phyloP scores from a whole-genome alignment of 2,329 filamentous ascomycete species.

The Alternaria gansuensis region DNA sequence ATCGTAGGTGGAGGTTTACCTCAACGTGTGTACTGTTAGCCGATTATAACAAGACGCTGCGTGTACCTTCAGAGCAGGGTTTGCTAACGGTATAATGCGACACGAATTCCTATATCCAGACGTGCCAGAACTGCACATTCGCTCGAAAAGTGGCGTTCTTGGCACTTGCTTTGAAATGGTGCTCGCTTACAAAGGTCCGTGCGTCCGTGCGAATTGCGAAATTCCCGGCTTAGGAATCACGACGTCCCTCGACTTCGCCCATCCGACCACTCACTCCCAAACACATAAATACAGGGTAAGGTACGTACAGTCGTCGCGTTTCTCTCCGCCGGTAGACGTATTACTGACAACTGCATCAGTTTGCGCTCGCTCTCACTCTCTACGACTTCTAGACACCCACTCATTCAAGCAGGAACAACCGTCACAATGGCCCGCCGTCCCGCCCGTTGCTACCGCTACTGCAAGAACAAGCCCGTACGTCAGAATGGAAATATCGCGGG shows the following conservation, averaged over 20 bases:
- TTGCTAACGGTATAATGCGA: not conserved
- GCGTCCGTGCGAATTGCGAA: constrained; percentile 4
- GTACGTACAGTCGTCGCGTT: constrained; percentile 33
- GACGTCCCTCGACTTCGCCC: constrained; percentile 28
- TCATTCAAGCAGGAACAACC: constrained; percentile 61
- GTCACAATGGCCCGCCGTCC: constrained; percentile 99
- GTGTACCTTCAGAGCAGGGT: not conserved
- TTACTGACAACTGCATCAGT: constrained; percentile 27
- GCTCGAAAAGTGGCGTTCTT: not conserved
- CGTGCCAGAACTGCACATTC: not conserved
- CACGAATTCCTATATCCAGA: not conserved
- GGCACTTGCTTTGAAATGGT: constrained; percentile 24
- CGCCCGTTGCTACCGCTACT: constrained; percentile 99
- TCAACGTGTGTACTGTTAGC: too few relatives aligned
- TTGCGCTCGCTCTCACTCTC: constrained; percentile 18
- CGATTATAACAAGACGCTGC: too few relatives aligned
- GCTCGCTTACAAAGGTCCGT: constrained; percentile 17
- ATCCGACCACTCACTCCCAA: constrained; percentile 32
- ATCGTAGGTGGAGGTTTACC: too few relatives aligned
- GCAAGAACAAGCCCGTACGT: constrained; percentile 97
- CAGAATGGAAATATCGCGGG: constrained; percentile 27
- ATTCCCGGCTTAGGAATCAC: constrained; percentile 32
- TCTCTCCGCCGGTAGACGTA: constrained; percentile 17
- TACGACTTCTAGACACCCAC: constrained; percentile 35
- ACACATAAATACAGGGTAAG: constrained; percentile 46